Conservation (phyloP, 768 basidiomycete genomes). For the Serendipita vermifera region DNA sequence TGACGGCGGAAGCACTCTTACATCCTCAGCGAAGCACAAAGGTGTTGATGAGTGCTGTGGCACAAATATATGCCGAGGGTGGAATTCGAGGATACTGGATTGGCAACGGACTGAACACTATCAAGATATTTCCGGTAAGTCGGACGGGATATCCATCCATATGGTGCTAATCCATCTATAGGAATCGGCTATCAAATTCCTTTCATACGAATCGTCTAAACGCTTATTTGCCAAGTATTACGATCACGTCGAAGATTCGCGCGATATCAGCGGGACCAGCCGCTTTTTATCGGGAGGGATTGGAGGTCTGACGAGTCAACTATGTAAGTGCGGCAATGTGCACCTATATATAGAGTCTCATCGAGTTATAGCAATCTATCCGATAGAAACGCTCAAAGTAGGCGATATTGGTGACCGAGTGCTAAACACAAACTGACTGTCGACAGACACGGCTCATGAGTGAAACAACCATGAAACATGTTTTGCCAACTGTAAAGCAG, state of each 20-base stretch:
- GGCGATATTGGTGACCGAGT: too few species aligned
- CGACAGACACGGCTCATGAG: slow-evolving; percentile 92
- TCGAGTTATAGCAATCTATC: slow-evolving; percentile 72
- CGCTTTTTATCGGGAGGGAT: slow-evolving; percentile 92
- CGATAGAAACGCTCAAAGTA: slow-evolving; percentile 91
- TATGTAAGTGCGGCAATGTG: slow-evolving; percentile 41
- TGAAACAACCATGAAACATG: not conserved
- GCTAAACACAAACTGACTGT: too few species aligned
- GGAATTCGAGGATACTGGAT: slow-evolving; percentile 92
- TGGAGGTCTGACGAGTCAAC: slow-evolving; percentile 87
- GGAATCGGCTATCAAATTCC: slow-evolving; percentile 98
- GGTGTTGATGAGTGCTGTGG: slow-evolving; percentile 57
- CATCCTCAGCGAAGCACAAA: slow-evolving; percentile 41
- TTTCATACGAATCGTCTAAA: slow-evolving; percentile 91
- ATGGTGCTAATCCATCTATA: slow-evolving; percentile 4
- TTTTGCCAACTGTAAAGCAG: slow-evolving; percentile 44
- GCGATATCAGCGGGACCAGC: slow-evolving; percentile 81
- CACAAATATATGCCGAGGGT: slow-evolving; percentile 77
- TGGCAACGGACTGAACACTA: slow-evolving; percentile 82
- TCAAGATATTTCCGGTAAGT: slow-evolving; percentile 75
- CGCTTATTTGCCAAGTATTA: slow-evolving; percentile 82
- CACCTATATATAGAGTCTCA: slow-evolving; percentile 16
- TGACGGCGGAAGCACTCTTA: slow-evolving; percentile 24
- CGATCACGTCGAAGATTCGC: slow-evolving; percentile 79
- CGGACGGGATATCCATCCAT: not conserved